phyloP scores from a whole-genome alignment of 257 asterid genomes.

The Lantana camara region DNA sequence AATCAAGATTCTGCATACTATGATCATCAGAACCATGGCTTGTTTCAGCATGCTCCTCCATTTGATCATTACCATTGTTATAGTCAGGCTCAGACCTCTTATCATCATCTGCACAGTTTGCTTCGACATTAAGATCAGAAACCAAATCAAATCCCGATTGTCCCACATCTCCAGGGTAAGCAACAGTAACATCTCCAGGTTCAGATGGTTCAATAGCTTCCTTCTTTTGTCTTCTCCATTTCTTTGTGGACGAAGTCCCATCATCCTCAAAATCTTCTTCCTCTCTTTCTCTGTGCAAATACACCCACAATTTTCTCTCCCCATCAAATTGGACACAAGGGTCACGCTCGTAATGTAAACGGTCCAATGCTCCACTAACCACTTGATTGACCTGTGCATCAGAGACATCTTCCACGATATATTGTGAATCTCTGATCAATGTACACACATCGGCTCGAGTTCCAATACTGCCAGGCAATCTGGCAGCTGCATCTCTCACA shows the following conservation, averaged over 20 bases:
- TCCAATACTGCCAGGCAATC: constrained; percentile 99
- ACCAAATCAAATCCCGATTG: constrained; percentile 61
- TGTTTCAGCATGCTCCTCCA: constrained; percentile 53
- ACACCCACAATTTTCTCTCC: constrained; percentile 95
- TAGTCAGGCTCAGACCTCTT: constrained; percentile 53
- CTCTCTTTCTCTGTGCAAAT: constrained; percentile 89
- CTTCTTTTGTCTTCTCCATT: constrained; percentile 95
- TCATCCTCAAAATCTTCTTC: constrained; percentile 99
- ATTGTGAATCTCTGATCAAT: constrained; percentile 94
- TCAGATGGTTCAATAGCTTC: constrained; percentile 80
- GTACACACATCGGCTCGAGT: constrained; percentile 98
- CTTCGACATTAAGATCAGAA: constrained; percentile 71
- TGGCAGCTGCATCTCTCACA: constrained; percentile 97
- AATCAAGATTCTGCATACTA: constrained; percentile 40
- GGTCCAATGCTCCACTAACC: constrained; percentile 96
- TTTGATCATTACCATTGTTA: constrained; percentile 52
- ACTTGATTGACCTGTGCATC: constrained; percentile 97
- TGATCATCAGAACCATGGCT: constrained; percentile 45
- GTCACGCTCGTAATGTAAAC: constrained; percentile 96
- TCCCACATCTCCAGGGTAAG: constrained; percentile 52
- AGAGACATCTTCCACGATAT: constrained; percentile 86
- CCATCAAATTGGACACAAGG: constrained; percentile 98
- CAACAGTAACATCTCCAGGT: constrained; percentile 64
- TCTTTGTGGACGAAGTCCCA: constrained; percentile 97
- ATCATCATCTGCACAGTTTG: constrained; percentile 56